phyloP scores from a whole-genome alignment of 2,329 filamentous ascomycete species.

The Aspergillus neotritici region DNA sequence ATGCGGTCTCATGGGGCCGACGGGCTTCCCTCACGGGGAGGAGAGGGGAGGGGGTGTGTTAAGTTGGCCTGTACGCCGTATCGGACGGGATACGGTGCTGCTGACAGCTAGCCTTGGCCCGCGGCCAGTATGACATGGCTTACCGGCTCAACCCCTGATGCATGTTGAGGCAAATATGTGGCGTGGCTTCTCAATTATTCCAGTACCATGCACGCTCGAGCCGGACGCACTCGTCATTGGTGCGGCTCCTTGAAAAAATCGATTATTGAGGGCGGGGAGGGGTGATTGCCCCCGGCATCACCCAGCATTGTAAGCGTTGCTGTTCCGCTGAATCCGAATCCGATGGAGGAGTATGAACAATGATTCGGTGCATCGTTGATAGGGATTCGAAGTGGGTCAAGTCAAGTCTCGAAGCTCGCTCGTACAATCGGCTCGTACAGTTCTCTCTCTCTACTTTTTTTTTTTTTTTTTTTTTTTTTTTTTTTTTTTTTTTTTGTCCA shows the following conservation, averaged over 20 bases:
- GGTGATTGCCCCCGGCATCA: too few species aligned
- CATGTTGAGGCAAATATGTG: conserved; percentile 10
- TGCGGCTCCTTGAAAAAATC: conserved; percentile 7
- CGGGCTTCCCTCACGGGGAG: too few species aligned
- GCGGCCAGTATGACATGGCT: conserved; percentile 8
- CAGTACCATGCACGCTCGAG: conserved; percentile 5
- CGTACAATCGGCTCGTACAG: conserved; percentile 8
- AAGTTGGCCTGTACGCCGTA: too few species aligned
- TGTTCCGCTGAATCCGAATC: too few species aligned
- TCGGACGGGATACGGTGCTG: too few species aligned
- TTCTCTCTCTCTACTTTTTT: conserved; percentile 3
- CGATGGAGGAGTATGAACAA: neutral
- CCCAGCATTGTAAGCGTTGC: too few species aligned
- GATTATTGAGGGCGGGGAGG: too few species aligned
- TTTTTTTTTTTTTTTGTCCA: neutral
- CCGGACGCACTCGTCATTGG: conserved; percentile 13
- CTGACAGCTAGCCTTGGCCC: too few species aligned
- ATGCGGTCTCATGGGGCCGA: conserved; percentile 11
- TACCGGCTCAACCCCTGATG: conserved; percentile 1
- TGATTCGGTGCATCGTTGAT: conserved; percentile 11
- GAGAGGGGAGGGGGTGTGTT: too few species aligned
- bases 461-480: conserved; percentile 1
- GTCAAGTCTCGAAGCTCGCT: conserved; percentile 14
- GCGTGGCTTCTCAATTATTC: conserved; percentile 9
- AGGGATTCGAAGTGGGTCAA: conserved; percentile 5